Evolutionary conservation across 257 asterid genomes (phyloP).

Genomic region (Galeopsis tetrahit): DNA sequence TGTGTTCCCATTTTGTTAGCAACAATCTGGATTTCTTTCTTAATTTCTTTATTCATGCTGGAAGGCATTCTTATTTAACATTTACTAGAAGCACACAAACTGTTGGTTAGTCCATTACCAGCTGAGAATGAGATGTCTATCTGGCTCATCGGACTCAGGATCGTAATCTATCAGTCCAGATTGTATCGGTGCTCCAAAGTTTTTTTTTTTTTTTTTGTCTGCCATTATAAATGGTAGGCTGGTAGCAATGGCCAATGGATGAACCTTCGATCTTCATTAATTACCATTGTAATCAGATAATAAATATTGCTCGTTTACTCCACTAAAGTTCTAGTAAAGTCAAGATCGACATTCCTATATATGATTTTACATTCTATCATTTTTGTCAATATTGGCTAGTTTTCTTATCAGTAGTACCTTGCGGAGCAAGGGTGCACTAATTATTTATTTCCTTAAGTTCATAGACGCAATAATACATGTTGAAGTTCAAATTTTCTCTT

Average conservation of each 20-base stretch:
- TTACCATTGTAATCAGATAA: background rate
- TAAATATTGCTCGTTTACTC: background rate
- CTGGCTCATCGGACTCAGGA: background rate
- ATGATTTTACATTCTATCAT: background rate
- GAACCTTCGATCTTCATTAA: background rate
- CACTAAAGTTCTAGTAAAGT: background rate
- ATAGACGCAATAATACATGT: background rate
- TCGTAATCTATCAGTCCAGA: background rate
- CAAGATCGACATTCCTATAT: conserved; percentile 1
- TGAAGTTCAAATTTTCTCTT: background rate
- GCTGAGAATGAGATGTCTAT: background rate
- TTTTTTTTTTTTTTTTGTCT: background rate
- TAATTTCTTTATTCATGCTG: background rate
- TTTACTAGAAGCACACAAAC: background rate
- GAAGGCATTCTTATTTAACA: background rate
- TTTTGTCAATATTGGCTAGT: conserved; percentile 8
- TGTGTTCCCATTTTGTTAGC: background rate
- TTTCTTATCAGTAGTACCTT: background rate
- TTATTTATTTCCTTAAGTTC: conserved; percentile 10
- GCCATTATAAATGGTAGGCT: background rate
- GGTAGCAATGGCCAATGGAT: background rate
- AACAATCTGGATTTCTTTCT: background rate
- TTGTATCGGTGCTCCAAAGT: background rate
- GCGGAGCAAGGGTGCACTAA: background rate
- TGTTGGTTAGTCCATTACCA: conserved; percentile 4